phyloP scores from a whole-genome alignment of 2,329 filamentous ascomycete genomes.

The Penicillium expansum region DNA sequence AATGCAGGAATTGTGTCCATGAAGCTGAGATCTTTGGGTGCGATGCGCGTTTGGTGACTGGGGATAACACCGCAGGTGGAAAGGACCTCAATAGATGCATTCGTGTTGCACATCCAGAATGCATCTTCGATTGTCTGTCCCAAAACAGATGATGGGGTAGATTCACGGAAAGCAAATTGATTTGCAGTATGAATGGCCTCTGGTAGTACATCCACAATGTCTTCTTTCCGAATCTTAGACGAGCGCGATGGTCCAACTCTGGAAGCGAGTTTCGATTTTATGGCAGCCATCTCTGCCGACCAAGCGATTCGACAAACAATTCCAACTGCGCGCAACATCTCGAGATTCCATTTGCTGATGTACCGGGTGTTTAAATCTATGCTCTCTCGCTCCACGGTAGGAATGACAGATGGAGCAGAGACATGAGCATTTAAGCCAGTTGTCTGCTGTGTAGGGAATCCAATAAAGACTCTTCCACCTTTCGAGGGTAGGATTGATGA shows the following conservation, averaged over 20 bases:
- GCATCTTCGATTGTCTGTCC: slow-evolving; percentile 88
- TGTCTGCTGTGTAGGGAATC: slow-evolving; percentile 95
- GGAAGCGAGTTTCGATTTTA: slow-evolving; percentile 60
- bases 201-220: slow-evolving; percentile 67
- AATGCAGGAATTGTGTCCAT: slow-evolving; percentile 85
- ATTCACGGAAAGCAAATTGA: slow-evolving; percentile 85
- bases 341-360: slow-evolving; percentile 92
- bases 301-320: slow-evolving; percentile 88
- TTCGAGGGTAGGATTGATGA: slow-evolving; percentile 85
- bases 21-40: slow-evolving; percentile 68
- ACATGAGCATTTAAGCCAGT: slow-evolving; percentile 92
- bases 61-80: slow-evolving; percentile 83
- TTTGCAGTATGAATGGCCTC: slow-evolving; percentile 79
- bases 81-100: slow-evolving; percentile 79
- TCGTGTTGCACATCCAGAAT: slow-evolving; percentile 89
- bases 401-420: slow-evolving; percentile 92
- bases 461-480: slow-evolving; percentile 91
- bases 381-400: slow-evolving; percentile 93
- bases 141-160: slow-evolving; percentile 80
- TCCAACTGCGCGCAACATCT: slow-evolving; percentile 86
- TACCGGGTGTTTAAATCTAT: slow-evolving; percentile 95
- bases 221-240: slow-evolving; percentile 59
- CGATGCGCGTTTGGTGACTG: slow-evolving; percentile 79
- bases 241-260: slow-evolving; percentile 28
- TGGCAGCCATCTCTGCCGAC: slow-evolving; percentile 76